Percentiles rank a stretch among this genome's conserved stretches.
These are phyloP conservation scores for Blakeslea trispora DNA, from an alignment of 371 early-diverging fungal species.

Conservation along the genomic window DNA sequence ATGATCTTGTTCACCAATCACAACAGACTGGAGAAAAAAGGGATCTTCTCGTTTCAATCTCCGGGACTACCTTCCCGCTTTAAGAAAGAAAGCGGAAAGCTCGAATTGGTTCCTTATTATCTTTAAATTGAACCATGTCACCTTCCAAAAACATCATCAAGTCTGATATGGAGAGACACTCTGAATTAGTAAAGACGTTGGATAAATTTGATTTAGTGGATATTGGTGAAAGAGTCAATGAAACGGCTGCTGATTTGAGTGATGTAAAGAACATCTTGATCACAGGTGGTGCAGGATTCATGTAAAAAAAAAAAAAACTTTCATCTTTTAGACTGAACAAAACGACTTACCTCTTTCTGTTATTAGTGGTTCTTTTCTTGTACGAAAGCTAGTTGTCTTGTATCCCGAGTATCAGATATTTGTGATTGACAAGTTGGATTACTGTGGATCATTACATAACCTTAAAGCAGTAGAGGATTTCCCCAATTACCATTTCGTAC, in stretches of 20 bases:
- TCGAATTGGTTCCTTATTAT: no score
- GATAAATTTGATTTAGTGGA: constrained; percentile 46
- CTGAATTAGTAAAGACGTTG: constrained; percentile 29
- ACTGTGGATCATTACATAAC: constrained; percentile 75
- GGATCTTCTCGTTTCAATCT: no score
- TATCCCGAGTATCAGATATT: constrained; percentile 76
- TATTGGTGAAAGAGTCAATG: constrained; percentile 44
- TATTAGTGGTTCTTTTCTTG: constrained; percentile 58
- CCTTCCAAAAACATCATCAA: constrained; percentile 7
- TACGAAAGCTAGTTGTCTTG: constrained; percentile 59
- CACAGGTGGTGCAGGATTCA: constrained; percentile 92
- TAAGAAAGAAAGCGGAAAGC: no score
- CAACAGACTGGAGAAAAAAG: no score
- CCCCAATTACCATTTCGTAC: constrained; percentile 70
- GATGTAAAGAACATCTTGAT: constrained; percentile 64
- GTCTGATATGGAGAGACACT: constrained; percentile 23
- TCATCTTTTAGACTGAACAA: no score
- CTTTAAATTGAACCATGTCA: constrained; percentile 9
- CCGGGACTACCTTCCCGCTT: no score
- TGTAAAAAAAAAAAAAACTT: constrained; percentile 50
- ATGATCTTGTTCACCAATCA: no score
- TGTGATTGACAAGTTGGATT: constrained; percentile 82
- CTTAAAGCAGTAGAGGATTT: constrained; percentile 54
- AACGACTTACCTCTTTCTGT: not conserved
- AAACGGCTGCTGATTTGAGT: constrained; percentile 32